Evolutionary conservation across 306 rosid species (phyloP).

Genomic region (Pyrus betulifolia): DNA sequence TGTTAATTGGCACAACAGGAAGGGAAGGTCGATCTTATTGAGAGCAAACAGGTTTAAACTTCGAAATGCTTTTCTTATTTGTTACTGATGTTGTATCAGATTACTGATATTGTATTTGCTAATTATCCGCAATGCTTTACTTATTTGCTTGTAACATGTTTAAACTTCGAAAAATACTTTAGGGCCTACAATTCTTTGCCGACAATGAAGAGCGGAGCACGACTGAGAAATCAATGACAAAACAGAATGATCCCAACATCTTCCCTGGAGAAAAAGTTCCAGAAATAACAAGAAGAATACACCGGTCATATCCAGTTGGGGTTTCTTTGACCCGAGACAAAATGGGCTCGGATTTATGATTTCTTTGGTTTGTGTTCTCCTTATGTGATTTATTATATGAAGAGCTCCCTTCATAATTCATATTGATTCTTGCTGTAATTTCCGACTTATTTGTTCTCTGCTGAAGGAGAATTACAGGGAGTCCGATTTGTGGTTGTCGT

Average conservation of each 20-base stretch:
- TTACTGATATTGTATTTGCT: too few relatives aligned
- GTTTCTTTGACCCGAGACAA: slow-evolving; percentile 24
- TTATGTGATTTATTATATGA: not conserved
- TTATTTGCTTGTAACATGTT: not conserved
- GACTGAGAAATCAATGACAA: not conserved
- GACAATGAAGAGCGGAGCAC: slow-evolving; percentile 20
- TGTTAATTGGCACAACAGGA: slow-evolving; percentile 28
- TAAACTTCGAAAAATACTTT: not conserved
- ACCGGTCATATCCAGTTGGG: slow-evolving; percentile 40
- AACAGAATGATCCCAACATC: slow-evolving; percentile 4
- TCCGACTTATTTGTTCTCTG: not conserved
- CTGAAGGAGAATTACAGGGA: not conserved
- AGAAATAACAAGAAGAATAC: slow-evolving; percentile 27
- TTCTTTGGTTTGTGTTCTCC: not conserved
- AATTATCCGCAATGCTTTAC: not conserved
- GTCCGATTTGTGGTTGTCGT: not conserved
- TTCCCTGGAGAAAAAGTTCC: slow-evolving; percentile 12
- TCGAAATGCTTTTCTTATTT: too few relatives aligned
- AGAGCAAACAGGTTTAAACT: slow-evolving; percentile 36
- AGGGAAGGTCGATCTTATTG: slow-evolving; percentile 36
- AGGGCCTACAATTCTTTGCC: slow-evolving; percentile 50
- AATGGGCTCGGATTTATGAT: slow-evolving; percentile 12
- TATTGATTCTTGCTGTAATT: slow-evolving; percentile 1
- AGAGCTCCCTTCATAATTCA: not conserved
- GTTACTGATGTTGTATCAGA: too few relatives aligned